Base-by-base conservation (phyloP, 2,329 filamentous ascomycete genomes). In the Hypoxylon rubiginosum region DNA sequence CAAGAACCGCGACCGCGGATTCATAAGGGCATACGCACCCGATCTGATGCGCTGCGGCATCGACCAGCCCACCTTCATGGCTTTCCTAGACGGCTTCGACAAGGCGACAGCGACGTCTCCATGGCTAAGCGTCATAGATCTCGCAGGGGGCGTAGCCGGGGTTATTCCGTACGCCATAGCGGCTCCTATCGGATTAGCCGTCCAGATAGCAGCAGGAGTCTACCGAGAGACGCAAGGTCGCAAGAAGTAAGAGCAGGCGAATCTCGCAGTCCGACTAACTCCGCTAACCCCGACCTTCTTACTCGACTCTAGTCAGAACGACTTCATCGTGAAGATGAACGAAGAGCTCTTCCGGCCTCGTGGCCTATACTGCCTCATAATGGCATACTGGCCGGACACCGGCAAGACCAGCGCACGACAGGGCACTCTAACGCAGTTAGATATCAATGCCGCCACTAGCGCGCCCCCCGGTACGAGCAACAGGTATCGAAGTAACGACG, bases 1-100 rank as follows among this genome's bases (percentile, higher is more conserved):
- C 4, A 67, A 71, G 34, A 46, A 64, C 11, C 70, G 72, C 17
- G 48, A 50, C 1, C 67, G 72, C 4, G 73, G 73, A 8, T 75
- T 75, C 56, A 62, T 75, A 32, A 62, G 69, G 28, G 73, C 73
- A 1, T 75, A 75, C 39, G 70, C 71, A 15, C 73, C 73, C 1
- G 69, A 69, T 39, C 51, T 75, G 3, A 54, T 61, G 43, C 28
- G 49, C 5, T 71, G 62, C 43, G 72, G 70, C 28, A 72, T 75
- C n/a, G 72, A 73, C 50, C 57, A 71, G 46, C 17, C 28, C 0
- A 73, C 63, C 1, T 75, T 73, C 28, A 64, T 74, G 60, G 57
- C 49, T 4, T 73, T 75, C 41, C 58, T 74, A 9, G 69, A 75
- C n/a, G 66, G 64, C 45, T 63, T 74, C 15, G 64, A 69, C 19